phyloP scores from a whole-genome alignment of 225 moss, liverwort and hornwort species.

The Thuidium tamariscinum region DNA sequence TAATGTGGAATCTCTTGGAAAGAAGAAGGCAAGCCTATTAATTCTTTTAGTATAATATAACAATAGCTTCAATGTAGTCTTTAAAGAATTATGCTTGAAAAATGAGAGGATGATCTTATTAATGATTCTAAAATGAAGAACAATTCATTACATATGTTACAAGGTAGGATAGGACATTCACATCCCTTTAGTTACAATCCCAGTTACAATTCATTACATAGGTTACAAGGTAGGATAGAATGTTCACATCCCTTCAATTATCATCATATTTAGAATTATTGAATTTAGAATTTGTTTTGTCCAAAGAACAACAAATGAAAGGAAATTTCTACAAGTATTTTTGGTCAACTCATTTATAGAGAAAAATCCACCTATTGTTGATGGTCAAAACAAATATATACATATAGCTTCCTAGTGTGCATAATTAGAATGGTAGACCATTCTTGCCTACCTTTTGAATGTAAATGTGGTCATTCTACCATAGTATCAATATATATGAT shows the following conservation, averaged over 20 bases:
- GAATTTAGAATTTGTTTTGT: background rate
- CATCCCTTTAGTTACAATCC: background rate
- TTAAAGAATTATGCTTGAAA: background rate
- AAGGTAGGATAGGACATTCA: background rate
- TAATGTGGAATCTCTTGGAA: background rate
- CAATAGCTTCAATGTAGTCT: no score
- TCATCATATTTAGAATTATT: background rate
- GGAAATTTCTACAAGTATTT: accelerated
- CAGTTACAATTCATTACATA: no score
- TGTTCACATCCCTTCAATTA: background rate
- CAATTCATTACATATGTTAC: background rate
- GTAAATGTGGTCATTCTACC: background rate
- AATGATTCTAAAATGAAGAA: no score
- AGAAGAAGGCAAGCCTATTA: background rate
- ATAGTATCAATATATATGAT: accelerated
- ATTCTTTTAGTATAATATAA: background rate
- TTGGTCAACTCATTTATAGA: background rate
- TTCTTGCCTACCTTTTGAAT: background rate
- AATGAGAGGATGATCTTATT: background rate
- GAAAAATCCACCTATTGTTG: no score
- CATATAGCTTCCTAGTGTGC: accelerated
- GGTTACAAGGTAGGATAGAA: no score
- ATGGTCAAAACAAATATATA: background rate
- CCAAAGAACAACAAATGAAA: background rate
- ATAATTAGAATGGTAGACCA: background rate